A percentile compares a stretch with the other conserved stretches of the same genome.
These are phyloP conservation scores for Ceratocystis cacaofunesta DNA, from an alignment of 2,329 filamentous ascomycete species.

Conservation along the genomic window DNA sequence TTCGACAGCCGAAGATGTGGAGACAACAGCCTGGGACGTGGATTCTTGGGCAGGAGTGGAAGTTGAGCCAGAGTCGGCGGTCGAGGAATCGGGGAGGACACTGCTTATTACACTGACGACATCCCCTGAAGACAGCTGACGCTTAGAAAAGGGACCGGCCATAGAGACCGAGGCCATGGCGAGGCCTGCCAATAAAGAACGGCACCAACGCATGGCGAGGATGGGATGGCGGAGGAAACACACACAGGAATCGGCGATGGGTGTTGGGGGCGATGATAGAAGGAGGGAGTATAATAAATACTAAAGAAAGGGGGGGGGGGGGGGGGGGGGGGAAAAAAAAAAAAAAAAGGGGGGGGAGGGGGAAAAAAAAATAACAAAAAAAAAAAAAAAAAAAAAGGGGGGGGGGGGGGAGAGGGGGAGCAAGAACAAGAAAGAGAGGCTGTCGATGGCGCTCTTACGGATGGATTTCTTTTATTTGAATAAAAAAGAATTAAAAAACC, in stretches of 20 bases:
- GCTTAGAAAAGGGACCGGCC: slow-evolving; percentile 11
- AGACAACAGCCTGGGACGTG: not conserved
- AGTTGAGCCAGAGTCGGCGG: not conserved
- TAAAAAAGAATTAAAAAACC: not conserved
- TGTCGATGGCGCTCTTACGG: not conserved
- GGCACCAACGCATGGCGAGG: slow-evolving; percentile 13
- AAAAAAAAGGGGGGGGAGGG: no score
- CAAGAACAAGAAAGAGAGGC: not conserved
- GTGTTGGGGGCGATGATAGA: not conserved
- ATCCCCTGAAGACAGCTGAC: slow-evolving; percentile 3
- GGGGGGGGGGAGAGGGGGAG: not conserved
- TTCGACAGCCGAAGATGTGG: not conserved
- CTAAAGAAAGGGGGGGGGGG: not conserved
- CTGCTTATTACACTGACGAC: not conserved
- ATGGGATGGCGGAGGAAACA: not conserved
- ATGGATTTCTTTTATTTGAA: not conserved
- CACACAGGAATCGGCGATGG: not conserved
- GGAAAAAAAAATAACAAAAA: no score
- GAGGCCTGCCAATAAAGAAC: slow-evolving; percentile 10
- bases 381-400: not conserved
- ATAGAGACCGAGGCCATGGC: slow-evolving; percentile 6
- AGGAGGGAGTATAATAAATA: not conserved
- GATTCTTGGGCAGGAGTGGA: not conserved
- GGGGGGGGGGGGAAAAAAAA: not conserved
- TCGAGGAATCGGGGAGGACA: not conserved